These are phyloP conservation scores for Gossypium gossypioides DNA, from an alignment of 441 rosid genomes.

Conservation along the genomic window DNA sequence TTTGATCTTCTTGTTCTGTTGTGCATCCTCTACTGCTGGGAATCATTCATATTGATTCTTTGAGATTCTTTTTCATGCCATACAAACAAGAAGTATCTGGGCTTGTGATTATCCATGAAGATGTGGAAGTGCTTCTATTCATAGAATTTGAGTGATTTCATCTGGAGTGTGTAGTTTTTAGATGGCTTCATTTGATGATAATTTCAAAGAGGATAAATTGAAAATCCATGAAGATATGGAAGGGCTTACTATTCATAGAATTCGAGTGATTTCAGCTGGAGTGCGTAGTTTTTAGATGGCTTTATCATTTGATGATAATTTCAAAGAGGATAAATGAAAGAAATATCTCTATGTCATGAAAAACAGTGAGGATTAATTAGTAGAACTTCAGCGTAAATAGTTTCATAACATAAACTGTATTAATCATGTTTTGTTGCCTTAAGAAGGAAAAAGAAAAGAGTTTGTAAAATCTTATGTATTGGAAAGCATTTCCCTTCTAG, in stretches of 20 bases:
- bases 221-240: too few species aligned
- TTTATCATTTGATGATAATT: neutral
- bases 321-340: slow-evolving; percentile 4
- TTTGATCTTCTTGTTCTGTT: neutral
- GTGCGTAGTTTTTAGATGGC: neutral
- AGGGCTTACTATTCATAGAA: too few species aligned
- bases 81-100: neutral
- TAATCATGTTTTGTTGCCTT: neutral
- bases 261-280: neutral
- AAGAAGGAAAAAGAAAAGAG: neutral
- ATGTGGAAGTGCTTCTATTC: neutral
- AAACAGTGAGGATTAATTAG: neutral
- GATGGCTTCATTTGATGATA: neutral
- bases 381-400: neutral
- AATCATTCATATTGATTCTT: neutral
- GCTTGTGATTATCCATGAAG: neutral
- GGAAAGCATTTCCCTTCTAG: neutral
- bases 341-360: neutral
- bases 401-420: neutral
- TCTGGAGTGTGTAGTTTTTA: neutral
- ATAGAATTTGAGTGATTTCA: neutral
- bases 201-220: too few species aligned
- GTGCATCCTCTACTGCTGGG: neutral
- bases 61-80: neutral
- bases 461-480: neutral